Evolutionary conservation across 371 early-diverging fungal species (phyloP).

Genomic region (Actinomucor elegans): DNA sequence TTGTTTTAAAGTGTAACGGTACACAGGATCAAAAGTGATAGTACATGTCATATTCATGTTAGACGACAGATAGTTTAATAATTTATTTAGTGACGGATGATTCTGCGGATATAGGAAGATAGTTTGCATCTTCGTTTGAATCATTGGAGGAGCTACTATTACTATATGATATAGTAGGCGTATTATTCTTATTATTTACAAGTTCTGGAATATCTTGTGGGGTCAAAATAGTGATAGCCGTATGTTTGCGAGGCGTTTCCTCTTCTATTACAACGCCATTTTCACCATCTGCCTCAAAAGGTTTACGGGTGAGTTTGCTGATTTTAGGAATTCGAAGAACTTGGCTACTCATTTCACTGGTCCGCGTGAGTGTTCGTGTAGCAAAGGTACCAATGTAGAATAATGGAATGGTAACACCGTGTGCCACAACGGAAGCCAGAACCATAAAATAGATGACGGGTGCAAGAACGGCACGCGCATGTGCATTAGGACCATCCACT

Average conservation of each 20-base stretch:
- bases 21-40: no score
- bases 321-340: slow-evolving; percentile 17
- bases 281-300: not conserved
- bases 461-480: slow-evolving; percentile 38
- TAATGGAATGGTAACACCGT: slow-evolving; percentile 78
- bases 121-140: no score
- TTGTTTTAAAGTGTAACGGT: no score
- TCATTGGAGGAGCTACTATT: no score
- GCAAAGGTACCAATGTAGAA: slow-evolving; percentile 49
- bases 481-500: slow-evolving; percentile 22
- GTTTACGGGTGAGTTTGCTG: not conserved
- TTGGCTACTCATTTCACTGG: slow-evolving; percentile 13
- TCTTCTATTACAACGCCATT: not conserved
- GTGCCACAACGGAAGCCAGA: slow-evolving; percentile 73
- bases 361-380: slow-evolving; percentile 30
- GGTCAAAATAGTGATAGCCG: slow-evolving; percentile 32
- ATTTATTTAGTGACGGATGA: no score
- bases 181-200: no score
- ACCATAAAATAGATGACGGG: slow-evolving; percentile 76
- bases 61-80: no score
- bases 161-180: no score
- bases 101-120: no score
- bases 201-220: slow-evolving; percentile 10
- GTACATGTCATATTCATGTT: no score
- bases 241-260: slow-evolving; percentile 13